Conservation (phyloP, 305 asterid species). For the Rubia peregrina region DNA sequence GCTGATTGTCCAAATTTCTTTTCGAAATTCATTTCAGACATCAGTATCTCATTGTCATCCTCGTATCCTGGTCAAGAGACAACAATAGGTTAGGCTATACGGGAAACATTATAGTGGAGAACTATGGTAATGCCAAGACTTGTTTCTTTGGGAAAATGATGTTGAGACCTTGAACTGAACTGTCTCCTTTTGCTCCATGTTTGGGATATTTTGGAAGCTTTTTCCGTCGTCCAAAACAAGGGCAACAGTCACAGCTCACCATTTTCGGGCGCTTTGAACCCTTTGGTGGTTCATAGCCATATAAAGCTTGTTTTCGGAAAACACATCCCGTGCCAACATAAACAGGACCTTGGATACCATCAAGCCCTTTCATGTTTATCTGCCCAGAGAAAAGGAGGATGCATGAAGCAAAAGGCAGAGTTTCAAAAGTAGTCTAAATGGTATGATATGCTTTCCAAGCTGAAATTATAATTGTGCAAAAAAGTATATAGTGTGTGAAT, state of each 20-base stretch:
- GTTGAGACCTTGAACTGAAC: constrained; percentile 46
- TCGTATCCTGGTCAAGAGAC: constrained; percentile 49
- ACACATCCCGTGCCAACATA: constrained; percentile 98
- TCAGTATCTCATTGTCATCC: constrained; percentile 68
- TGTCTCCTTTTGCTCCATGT: constrained; percentile 42
- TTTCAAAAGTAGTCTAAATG: not conserved
- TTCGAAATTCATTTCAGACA: constrained; percentile 92
- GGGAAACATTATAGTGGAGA: not conserved
- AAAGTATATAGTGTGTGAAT: not conserved
- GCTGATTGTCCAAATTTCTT: constrained; percentile 96
- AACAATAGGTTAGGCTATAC: constrained; percentile 12
- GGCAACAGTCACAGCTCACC: constrained; percentile 97
- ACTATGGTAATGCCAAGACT: not conserved
- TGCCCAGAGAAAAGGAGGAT: constrained; percentile 24
- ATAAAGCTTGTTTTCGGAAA: constrained; percentile 76
- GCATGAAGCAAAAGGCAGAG: not conserved
- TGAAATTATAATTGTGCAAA: not conserved
- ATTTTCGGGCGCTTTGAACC: constrained; percentile 75
- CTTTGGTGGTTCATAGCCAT: constrained; percentile 85
- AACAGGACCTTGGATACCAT: constrained; percentile 97
- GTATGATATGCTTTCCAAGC: not conserved
- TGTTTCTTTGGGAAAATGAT: constrained; percentile 10
- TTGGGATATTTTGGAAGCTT: constrained; percentile 54
- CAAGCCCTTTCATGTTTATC: constrained; percentile 98
- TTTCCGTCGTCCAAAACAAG: constrained; percentile 81